phyloP scores from a whole-genome alignment of 2,329 filamentous ascomycete species.

The Fusarium verticillioides region DNA sequence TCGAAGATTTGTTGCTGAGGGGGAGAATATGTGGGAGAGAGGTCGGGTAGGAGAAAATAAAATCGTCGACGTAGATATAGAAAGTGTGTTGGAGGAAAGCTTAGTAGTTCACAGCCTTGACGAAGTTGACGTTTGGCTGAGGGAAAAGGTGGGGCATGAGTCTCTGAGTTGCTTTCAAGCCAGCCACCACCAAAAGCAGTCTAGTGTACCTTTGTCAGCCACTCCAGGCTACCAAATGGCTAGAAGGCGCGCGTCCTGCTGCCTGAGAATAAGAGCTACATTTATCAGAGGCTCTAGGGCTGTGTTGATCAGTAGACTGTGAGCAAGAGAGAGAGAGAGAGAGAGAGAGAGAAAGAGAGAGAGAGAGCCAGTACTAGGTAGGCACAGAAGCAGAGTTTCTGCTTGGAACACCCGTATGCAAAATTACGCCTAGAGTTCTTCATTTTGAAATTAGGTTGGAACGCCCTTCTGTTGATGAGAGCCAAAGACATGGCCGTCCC shows the following conservation, averaged over 20 bases:
- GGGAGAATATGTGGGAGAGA: constrained; percentile 5
- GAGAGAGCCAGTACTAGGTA: not conserved
- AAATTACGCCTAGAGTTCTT: not conserved
- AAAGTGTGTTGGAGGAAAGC: constrained; percentile 30
- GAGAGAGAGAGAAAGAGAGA: not conserved
- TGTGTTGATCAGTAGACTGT: not conserved
- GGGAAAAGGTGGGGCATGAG: constrained; percentile 25
- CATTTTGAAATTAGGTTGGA: not conserved
- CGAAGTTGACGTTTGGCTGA: constrained; percentile 37
- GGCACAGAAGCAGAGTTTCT: not conserved
- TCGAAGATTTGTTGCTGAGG: not conserved
- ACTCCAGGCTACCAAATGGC: constrained; percentile 33
- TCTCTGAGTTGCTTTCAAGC: constrained; percentile 20
- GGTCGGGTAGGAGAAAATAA: constrained; percentile 6
- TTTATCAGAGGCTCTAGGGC: not conserved
- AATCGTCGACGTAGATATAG: constrained; percentile 16
- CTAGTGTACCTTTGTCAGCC: constrained; percentile 27
- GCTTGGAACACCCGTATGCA: not conserved
- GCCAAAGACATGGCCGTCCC: not conserved
- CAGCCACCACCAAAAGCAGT: constrained; percentile 9
- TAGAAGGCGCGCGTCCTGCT: constrained; percentile 35
- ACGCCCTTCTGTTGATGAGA: not conserved
- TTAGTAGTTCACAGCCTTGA: constrained; percentile 9
- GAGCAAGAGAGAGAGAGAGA: not conserved
- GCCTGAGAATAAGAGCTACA: constrained; percentile 10